phyloP scores from a whole-genome alignment of 2,329 filamentous ascomycete species.

The Epichloe elymi region DNA sequence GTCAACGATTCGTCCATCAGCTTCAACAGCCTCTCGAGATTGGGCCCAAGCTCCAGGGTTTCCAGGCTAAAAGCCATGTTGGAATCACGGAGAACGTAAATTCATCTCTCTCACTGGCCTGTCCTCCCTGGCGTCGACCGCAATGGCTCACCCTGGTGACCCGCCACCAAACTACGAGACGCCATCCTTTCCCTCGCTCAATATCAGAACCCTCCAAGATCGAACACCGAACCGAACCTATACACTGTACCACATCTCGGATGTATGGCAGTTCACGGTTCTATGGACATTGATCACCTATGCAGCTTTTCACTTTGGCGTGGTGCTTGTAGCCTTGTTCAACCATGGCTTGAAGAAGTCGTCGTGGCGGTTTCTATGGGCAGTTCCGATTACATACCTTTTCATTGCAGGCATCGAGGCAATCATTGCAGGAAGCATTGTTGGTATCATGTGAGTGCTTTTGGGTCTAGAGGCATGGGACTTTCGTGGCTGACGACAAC shows the following conservation, averaged over 20 bases:
- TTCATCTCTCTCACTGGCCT: neutral
- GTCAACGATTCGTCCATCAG: neutral
- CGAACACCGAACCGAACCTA: conserved; percentile 28
- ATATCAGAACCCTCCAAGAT: conserved; percentile 49
- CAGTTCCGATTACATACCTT: conserved; percentile 57
- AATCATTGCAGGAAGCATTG: conserved; percentile 65
- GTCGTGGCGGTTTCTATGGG: conserved; percentile 53
- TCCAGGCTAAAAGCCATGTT: neutral
- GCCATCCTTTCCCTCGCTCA: conserved; percentile 70
- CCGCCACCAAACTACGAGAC: conserved; percentile 44
- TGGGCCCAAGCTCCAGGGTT: neutral
- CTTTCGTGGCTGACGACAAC: conserved; percentile 24
- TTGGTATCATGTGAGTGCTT: conserved; percentile 58
- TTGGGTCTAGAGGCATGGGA: neutral
- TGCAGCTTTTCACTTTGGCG: conserved; percentile 59
- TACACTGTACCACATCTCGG: conserved; percentile 57
- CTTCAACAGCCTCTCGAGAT: neutral
- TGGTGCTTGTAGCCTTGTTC: conserved; percentile 56
- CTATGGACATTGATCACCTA: conserved; percentile 78
- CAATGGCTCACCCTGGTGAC: conserved; percentile 5
- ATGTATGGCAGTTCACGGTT: conserved; percentile 80
- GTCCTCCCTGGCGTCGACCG: neutral
- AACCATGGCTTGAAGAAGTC: conserved; percentile 51
- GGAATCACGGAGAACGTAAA: neutral
- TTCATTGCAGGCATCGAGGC: conserved; percentile 64